Percentiles rank a stretch among this genome's conserved stretches.
These are phyloP conservation scores for Tolypocladium amazonense DNA, from an alignment of 2,329 filamentous ascomycete species.

Conservation along the genomic window DNA sequence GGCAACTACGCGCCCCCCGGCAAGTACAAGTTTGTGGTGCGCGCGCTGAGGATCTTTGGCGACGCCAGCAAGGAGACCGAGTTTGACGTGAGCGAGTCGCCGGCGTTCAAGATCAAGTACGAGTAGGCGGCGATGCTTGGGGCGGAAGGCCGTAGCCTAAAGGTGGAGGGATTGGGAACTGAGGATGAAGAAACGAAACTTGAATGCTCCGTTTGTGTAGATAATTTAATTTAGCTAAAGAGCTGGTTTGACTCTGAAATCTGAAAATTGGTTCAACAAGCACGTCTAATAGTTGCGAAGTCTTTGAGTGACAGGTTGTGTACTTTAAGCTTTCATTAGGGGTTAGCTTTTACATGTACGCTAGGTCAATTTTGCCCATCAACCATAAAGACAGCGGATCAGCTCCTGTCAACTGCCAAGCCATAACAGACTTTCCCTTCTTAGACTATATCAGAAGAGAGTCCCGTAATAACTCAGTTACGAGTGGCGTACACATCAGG, in stretches of 20 bases:
- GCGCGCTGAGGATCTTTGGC: conserved; percentile 40
- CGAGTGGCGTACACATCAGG: too few species aligned
- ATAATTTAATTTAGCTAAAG: background rate
- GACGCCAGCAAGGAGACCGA: conserved; percentile 30
- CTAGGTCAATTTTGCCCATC: background rate
- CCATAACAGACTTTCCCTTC: too few species aligned
- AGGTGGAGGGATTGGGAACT: background rate
- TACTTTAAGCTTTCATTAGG: background rate
- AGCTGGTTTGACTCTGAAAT: background rate
- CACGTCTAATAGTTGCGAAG: background rate
- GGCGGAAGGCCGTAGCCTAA: background rate
- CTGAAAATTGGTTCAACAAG: background rate
- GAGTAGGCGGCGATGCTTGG: conserved; percentile 1
- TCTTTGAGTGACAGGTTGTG: too few species aligned
- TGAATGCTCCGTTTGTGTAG: background rate
- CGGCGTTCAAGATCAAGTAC: conserved; percentile 35
- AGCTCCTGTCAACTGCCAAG: too few species aligned
- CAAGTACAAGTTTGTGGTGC: conserved; percentile 36
- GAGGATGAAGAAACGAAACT: background rate
- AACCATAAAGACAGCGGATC: too few species aligned
- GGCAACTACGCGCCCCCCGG: conserved; percentile 38
- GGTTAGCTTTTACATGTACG: background rate
- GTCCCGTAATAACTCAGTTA: too few species aligned
- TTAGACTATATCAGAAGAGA: too few species aligned
- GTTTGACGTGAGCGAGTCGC: conserved; percentile 34